Conservation (phyloP, 106 monocot species). For the Vanilla planifolia region DNA sequence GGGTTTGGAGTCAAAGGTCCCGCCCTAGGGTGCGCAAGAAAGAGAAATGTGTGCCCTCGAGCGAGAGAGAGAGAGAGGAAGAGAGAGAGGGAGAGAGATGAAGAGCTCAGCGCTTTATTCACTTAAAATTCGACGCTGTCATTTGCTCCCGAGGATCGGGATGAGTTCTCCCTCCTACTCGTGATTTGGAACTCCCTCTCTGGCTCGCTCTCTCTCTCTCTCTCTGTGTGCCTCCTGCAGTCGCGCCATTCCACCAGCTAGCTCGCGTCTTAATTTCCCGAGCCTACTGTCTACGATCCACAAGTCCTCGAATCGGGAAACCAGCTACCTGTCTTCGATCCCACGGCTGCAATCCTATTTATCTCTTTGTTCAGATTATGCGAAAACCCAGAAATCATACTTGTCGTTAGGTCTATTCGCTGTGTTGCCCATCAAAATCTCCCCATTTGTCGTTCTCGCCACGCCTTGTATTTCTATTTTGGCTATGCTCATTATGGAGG, state of each 20-base stretch:
- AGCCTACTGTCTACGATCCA: too few species aligned
- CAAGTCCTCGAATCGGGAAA: too few species aligned
- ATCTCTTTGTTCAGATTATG: not conserved
- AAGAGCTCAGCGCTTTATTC: constrained; percentile 9
- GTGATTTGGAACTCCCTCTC: too few species aligned
- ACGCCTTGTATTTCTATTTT: not conserved
- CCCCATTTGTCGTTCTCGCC: not conserved
- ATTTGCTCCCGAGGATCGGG: not conserved
- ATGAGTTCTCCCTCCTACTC: constrained; percentile 4
- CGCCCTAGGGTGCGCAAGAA: not conserved
- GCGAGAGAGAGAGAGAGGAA: not conserved
- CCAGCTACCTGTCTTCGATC: not conserved
- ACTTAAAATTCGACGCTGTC: constrained; percentile 5
- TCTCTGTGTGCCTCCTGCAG: not conserved
- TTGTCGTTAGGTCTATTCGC: not conserved
- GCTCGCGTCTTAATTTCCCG: not conserved
- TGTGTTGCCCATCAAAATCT: not conserved
- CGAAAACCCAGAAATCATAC: constrained; percentile 4
- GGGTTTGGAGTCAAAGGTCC: constrained; percentile 3
- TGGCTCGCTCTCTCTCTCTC: not conserved
- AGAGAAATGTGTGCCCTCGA: not conserved
- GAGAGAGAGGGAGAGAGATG: not conserved
- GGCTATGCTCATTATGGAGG: too few species aligned
- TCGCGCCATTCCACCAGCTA: not conserved
- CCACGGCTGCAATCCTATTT: not conserved